Base-by-base conservation (phyloP, 352 stramenopile species). In the Albugo laibachii region DNA sequence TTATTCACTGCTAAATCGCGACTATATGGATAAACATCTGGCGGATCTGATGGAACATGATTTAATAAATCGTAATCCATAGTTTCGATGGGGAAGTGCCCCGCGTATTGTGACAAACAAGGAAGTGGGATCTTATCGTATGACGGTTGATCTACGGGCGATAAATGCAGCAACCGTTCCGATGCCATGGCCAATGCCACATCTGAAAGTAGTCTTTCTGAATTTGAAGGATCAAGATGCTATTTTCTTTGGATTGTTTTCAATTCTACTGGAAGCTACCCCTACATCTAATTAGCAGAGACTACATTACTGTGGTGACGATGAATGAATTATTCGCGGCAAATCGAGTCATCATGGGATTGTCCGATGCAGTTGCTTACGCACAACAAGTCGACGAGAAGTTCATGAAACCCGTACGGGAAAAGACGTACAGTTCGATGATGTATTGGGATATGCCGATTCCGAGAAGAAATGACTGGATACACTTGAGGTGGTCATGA, bases 131-230 rank as follows among this genome's bases (percentile, higher is more conserved):
- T 24, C 16, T 24, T 43, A 43, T 8, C 38, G 3, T 19, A 8
- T 43, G 38, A 58, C 53, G 3, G 42, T 58, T 14, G 24, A 59
- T 18, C 31, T 10, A 41, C 46, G 56, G 10, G 48, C 15, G 2
- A 45, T 53, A 12, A 63, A 59, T 31, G 48, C 31, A 8, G 40
- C 16, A 2, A 57, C 56, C 0, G 49, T 56, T 21, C 16, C 47
- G 5, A 59, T 63, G 47, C 47, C 56, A 0, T 63, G 54, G 36
- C 52, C 45, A 2, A 63, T 63, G 52, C 53, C 56, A 11, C 51
- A 57, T 11, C 36, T 54, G 6, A 47, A 60, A 27, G 52, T 54
- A 10, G 39, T 36, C 14, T 49, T 43, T 3, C 8, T 8, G 8
- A 43, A 43, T 43, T 43, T 43, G 16, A 8, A 8, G 38, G 38